Evolutionary conservation across 225 moss, liverwort and hornwort genomes (phyloP).

Genomic region (Sphagnum tenellum): DNA sequence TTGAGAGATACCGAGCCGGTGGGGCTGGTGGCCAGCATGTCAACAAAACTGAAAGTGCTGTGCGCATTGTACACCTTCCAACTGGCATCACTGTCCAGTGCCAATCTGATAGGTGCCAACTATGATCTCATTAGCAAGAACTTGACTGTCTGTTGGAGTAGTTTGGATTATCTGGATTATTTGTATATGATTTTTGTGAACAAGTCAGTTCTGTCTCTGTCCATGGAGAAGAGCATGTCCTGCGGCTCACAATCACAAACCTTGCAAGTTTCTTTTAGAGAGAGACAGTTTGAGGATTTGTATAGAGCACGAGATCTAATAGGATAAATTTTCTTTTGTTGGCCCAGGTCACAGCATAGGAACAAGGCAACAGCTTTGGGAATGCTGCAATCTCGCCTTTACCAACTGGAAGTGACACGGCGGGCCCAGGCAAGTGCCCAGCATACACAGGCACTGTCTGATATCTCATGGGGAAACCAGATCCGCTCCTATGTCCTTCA

Average conservation of each 20-base stretch:
- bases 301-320: no score
- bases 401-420: constrained; percentile 69
- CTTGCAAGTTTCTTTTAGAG: no score
- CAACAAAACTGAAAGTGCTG: constrained; percentile 97
- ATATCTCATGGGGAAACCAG: constrained; percentile 92
- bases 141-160: no score
- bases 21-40: constrained; percentile 97
- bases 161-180: no score
- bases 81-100: constrained; percentile 89
- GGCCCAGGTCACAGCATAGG: constrained; percentile 80
- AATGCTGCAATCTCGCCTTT: constrained; percentile 74
- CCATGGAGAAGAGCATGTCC: no score
- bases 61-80: constrained; percentile 79
- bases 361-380: constrained; percentile 82
- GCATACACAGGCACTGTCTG: constrained; percentile 69
- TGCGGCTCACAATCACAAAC: no score
- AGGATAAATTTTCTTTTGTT: no score
- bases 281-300: no score
- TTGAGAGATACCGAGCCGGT: constrained; percentile 89
- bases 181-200: no score
- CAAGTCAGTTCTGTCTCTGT: no score
- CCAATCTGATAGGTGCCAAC: constrained; percentile 73
- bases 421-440: constrained; percentile 70
- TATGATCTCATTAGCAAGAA: no score
- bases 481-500: constrained; percentile 91